phyloP scores from a whole-genome alignment of 331 rosid genomes.

The Rhamnella rubrinervis region DNA sequence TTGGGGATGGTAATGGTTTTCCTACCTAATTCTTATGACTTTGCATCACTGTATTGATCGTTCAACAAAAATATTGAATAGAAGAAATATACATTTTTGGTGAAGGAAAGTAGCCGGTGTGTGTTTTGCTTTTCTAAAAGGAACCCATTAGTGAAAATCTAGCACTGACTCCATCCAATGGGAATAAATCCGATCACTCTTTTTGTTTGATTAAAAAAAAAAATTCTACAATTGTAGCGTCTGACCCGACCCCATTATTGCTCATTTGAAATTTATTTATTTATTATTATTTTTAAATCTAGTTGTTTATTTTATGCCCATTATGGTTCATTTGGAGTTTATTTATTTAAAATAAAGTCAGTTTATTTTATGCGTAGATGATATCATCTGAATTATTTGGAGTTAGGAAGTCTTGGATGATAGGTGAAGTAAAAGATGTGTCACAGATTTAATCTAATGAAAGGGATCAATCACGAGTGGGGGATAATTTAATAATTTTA shows the following conservation, averaged over 20 bases:
- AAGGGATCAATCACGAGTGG: slow-evolving; percentile 7
- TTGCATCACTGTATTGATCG: slow-evolving; percentile 7
- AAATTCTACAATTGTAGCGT: background rate
- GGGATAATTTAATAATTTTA: background rate
- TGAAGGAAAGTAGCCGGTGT: too few relatives aligned
- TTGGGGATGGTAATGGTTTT: background rate
- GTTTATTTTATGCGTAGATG: too few relatives aligned
- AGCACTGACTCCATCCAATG: slow-evolving; percentile 1
- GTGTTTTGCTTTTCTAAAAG: slow-evolving; percentile 31
- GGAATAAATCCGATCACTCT: slow-evolving; percentile 15
- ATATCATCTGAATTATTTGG: too few relatives aligned
- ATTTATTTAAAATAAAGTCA: too few relatives aligned
- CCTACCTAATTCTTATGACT: slow-evolving; percentile 29
- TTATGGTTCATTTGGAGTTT: too few relatives aligned
- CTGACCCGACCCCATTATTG: background rate
- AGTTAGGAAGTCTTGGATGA: background rate
- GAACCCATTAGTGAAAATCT: slow-evolving; percentile 21
- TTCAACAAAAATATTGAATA: background rate
- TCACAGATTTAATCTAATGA: slow-evolving; percentile 19
- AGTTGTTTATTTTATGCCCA: too few relatives aligned
- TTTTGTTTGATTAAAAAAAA: slow-evolving; percentile 17
- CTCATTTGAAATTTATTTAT: too few relatives aligned
- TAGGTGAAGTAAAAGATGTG: slow-evolving; percentile 16
- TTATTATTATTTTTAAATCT: too few relatives aligned
- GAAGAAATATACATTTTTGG: too few relatives aligned